phyloP scores from a whole-genome alignment of 148 eudicot genomes.

The Cornus controversa region DNA sequence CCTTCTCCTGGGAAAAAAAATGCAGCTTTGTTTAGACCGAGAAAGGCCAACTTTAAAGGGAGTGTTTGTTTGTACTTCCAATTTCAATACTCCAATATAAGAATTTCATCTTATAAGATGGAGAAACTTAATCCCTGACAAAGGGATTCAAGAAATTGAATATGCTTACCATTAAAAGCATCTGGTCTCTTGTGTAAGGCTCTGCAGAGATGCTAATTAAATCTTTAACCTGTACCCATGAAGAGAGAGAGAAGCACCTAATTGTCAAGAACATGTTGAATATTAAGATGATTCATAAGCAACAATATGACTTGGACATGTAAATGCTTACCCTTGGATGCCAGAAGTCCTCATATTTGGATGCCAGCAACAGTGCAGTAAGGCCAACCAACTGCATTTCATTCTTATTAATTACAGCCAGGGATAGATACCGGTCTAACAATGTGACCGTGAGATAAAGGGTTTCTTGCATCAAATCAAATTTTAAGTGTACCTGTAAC shows the following conservation, averaged over 20 bases:
- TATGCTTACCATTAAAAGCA: conserved; percentile 70
- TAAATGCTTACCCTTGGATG: conserved; percentile 72
- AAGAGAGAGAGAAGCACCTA: neutral
- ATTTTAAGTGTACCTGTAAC: conserved; percentile 73
- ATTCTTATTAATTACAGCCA: conserved; percentile 53
- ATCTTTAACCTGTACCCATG: conserved; percentile 59
- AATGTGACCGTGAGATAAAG: conserved; percentile 78
- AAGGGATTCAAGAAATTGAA: conserved; percentile 3
- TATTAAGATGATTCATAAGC: neutral
- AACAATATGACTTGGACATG: conserved; percentile 1
- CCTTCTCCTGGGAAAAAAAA: conserved; percentile 57
- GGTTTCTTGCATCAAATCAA: conserved; percentile 89
- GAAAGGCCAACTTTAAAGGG: neutral
- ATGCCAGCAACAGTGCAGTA: conserved; percentile 82
- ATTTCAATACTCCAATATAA: no score
- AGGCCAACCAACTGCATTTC: conserved; percentile 89
- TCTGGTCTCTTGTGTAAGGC: conserved; percentile 67
- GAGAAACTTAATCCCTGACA: neutral
- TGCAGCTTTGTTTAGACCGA: neutral
- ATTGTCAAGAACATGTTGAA: conserved; percentile 3
- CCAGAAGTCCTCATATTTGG: conserved; percentile 97
- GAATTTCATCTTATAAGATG: neutral
- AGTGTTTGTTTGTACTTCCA: neutral
- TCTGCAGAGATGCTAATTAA: conserved; percentile 86
- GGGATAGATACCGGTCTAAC: conserved; percentile 68